Evolutionary conservation across 2,329 filamentous ascomycete genomes (phyloP).

Genomic region (Trichoderma cornu-damae): DNA sequence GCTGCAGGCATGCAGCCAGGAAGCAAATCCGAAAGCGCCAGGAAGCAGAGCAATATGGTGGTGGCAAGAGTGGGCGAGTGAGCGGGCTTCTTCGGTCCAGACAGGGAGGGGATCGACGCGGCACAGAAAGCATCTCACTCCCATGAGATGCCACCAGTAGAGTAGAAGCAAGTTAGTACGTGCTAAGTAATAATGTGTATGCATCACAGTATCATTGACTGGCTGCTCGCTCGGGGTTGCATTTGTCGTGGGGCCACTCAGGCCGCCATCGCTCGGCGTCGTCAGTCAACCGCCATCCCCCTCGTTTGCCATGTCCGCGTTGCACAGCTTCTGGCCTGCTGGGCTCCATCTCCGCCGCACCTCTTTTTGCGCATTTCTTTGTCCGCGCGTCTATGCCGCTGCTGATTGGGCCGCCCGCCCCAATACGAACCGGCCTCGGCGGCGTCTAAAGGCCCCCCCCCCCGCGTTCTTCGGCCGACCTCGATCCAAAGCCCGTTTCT

Average conservation of each 20-base stretch:
- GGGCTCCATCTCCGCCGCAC: conserved; percentile 6
- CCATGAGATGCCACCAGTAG: too few species aligned
- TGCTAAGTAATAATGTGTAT: too few species aligned
- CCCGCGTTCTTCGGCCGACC: neutral
- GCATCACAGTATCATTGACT: neutral
- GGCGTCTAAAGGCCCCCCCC: conserved; percentile 7
- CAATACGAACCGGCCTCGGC: neutral
- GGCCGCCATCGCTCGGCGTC: neutral
- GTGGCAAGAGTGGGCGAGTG: neutral
- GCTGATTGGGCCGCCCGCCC: conserved; percentile 8
- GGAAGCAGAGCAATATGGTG: too few species aligned
- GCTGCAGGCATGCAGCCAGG: too few species aligned
- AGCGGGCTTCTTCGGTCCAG: neutral
- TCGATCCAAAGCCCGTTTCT: too few species aligned
- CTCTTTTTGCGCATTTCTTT: neutral
- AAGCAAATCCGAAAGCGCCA: too few species aligned
- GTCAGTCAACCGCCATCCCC: neutral
- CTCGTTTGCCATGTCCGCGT: neutral
- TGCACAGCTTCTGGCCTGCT: neutral
- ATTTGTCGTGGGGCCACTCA: conserved; percentile 5
- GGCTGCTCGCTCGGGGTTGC: conserved; percentile 1
- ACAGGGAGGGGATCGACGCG: too few species aligned
- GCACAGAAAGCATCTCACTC: too few species aligned
- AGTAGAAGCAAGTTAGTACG: too few species aligned
- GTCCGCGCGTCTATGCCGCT: conserved; percentile 7